Percentiles rank a stretch among this genome's conserved stretches.
Conservation (phyloP, 1,139 yeast genomes). For the Taphrina populina region DNA sequence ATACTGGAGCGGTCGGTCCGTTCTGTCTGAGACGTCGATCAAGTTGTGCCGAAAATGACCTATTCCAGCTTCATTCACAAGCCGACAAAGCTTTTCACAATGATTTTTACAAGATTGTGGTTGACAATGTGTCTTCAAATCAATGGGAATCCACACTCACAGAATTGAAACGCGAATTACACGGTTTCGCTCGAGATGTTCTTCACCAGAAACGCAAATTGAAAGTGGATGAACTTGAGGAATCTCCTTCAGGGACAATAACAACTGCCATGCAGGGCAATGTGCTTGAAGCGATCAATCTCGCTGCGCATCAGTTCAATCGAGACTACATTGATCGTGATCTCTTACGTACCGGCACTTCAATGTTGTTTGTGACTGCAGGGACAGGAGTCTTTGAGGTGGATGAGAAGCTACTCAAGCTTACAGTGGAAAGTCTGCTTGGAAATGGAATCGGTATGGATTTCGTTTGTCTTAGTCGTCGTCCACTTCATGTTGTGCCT, state of each 20-base stretch:
- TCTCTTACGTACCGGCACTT: slow-evolving; percentile 79
- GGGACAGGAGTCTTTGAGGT: slow-evolving; percentile 94
- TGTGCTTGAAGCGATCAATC: slow-evolving; percentile 77
- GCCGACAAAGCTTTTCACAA: slow-evolving; percentile 39
- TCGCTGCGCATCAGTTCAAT: slow-evolving; percentile 75
- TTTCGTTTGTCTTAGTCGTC: slow-evolving; percentile 80
- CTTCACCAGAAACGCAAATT: slow-evolving; percentile 45
- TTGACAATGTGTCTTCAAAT: slow-evolving; percentile 67
- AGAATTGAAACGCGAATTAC: slow-evolving; percentile 76
- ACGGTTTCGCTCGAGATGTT: slow-evolving; percentile 75
- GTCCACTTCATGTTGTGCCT: slow-evolving; percentile 91
- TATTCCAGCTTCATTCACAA: not conserved
- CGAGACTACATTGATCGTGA: slow-evolving; percentile 84
- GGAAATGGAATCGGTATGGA: slow-evolving; percentile 84
- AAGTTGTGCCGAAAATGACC: not conserved
- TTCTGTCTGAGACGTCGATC: slow-evolving; percentile 17
- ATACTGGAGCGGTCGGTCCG: slow-evolving; percentile 27
- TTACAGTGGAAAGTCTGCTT: slow-evolving; percentile 72
- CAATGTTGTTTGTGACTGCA: slow-evolving; percentile 81
- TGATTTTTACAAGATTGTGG: slow-evolving; percentile 89
- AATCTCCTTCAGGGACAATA: slow-evolving; percentile 49
- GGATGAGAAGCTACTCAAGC: slow-evolving; percentile 70
- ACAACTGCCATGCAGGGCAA: slow-evolving; percentile 89
- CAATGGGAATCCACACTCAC: slow-evolving; percentile 90
- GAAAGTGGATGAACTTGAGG: slow-evolving; percentile 30